Evolutionary conservation across 2,329 filamentous ascomycete species (phyloP).

Genomic region (Colletotrichum sidae): DNA sequence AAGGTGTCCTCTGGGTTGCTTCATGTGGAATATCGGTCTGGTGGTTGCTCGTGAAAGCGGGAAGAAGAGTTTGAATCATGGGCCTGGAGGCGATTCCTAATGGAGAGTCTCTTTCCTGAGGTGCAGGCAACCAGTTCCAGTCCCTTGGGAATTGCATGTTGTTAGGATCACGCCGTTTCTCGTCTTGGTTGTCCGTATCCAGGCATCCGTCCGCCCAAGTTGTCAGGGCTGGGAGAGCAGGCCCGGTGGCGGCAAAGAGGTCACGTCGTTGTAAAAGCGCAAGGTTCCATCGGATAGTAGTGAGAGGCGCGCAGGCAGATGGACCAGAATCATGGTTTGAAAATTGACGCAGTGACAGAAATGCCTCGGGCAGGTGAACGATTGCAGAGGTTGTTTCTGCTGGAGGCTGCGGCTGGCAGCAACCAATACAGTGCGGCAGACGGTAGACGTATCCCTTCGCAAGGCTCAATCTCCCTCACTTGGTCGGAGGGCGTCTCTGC

Average conservation of each 20-base stretch:
- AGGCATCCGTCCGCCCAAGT: not conserved
- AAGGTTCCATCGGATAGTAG: slow-evolving; percentile 9
- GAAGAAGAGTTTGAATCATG: slow-evolving; percentile 21
- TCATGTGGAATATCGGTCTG: slow-evolving; percentile 5
- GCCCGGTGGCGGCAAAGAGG: slow-evolving; percentile 10
- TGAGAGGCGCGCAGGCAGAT: not conserved
- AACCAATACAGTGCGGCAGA: slow-evolving; percentile 17
- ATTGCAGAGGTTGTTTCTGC: slow-evolving; percentile 8
- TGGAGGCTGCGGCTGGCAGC: slow-evolving; percentile 20
- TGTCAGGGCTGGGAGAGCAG: slow-evolving; percentile 5
- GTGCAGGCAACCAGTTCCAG: slow-evolving; percentile 38
- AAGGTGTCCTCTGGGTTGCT: slow-evolving; percentile 7
- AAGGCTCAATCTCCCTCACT: too few species aligned
- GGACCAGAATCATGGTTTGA: slow-evolving; percentile 1
- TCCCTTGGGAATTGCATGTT: slow-evolving; percentile 33
- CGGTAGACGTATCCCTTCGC: too few species aligned
- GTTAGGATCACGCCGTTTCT: slow-evolving; percentile 24
- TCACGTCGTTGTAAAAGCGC: not conserved
- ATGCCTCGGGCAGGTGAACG: slow-evolving; percentile 2
- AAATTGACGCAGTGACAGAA: slow-evolving; percentile 18
- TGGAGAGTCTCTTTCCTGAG: slow-evolving; percentile 26
- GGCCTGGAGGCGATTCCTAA: slow-evolving; percentile 31
- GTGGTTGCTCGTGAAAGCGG: slow-evolving; percentile 25
- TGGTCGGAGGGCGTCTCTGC: too few species aligned
- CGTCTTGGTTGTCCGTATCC: slow-evolving; percentile 9